Evolutionary conservation across 352 stramenopile genomes (phyloP).

Genomic region (Pythium apleroticum): DNA sequence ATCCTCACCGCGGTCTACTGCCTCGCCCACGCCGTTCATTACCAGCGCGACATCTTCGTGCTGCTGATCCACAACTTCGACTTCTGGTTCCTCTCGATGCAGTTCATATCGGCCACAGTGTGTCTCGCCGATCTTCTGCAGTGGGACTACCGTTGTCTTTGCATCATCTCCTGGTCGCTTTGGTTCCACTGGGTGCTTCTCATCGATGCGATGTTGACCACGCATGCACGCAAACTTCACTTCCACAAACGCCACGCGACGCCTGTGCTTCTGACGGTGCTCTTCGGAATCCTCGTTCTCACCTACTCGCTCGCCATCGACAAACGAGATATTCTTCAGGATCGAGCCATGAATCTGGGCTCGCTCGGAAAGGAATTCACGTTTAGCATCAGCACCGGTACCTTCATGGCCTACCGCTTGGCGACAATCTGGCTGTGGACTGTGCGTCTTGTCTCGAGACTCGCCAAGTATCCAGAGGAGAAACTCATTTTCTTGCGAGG

Average conservation of each 20-base stretch:
- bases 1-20: constrained; percentile 6
- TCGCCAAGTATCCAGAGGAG: constrained; percentile 8
- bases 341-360: constrained; percentile 12
- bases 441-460: constrained; percentile 9
- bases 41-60: constrained; percentile 13
- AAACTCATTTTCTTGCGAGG: constrained; percentile 20
- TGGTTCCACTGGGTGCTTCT: constrained; percentile 22
- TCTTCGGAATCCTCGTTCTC: constrained; percentile 11
- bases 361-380: constrained; percentile 13
- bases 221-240: constrained; percentile 12
- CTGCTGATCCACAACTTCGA: constrained; percentile 21
- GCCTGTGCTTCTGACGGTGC: constrained; percentile 5
- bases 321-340: constrained; percentile 7
- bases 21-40: constrained; percentile 10
- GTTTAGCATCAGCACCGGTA: constrained; percentile 17
- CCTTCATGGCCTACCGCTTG: constrained; percentile 22
- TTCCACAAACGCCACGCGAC: constrained; percentile 20
- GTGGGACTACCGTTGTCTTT: constrained; percentile 24
- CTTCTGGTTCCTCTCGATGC: constrained; percentile 23
- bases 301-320: constrained; percentile 12
- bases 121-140: constrained; percentile 20
- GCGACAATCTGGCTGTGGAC: constrained; percentile 24
- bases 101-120: constrained; percentile 18
- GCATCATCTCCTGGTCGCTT: constrained; percentile 14
- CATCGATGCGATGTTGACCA: constrained; percentile 12